Percentiles rank a stretch among this genome's conserved stretches.
Evolutionary conservation across 23 red algal species (phyloP).

Genomic region (Agarophyton chilense): DNA sequence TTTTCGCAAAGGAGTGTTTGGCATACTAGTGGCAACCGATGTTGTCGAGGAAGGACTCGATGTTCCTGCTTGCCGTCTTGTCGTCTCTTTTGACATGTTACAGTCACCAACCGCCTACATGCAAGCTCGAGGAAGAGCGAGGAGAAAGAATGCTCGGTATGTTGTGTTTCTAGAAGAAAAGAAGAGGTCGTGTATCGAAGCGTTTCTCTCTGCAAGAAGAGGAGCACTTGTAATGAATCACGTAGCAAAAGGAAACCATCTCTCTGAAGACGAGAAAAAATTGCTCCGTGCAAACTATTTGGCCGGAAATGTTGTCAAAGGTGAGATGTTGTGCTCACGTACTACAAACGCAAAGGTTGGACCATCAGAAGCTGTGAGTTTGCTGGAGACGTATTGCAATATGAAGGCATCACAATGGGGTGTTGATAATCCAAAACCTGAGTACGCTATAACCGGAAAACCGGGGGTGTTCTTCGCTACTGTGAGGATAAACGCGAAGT

Average conservation of each 20-base stretch:
- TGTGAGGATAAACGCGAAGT: slow-evolving; percentile 18
- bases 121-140: slow-evolving; percentile 54
- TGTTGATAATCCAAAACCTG: neutral
- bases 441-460: neutral
- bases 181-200: neutral
- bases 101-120: slow-evolving; percentile 46
- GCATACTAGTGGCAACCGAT: slow-evolving; percentile 58
- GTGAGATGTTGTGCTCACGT: slow-evolving; percentile 30
- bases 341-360: slow-evolving; percentile 46
- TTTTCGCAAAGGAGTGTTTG: slow-evolving; percentile 54
- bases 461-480: neutral
- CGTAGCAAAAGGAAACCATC: neutral
- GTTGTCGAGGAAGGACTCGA: slow-evolving; percentile 71
- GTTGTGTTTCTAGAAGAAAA: slow-evolving; percentile 29
- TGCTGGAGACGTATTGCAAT: slow-evolving; percentile 37
- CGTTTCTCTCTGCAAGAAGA: neutral
- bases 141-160: slow-evolving; percentile 45
- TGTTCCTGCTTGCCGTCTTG: slow-evolving; percentile 57
- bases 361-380: slow-evolving; percentile 35
- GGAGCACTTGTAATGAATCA: slow-evolving; percentile 8
- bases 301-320: neutral
- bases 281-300: neutral
- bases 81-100: slow-evolving; percentile 43
- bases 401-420: slow-evolving; percentile 12
- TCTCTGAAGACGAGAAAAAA: neutral